Evolutionary conservation across 768 basidiomycete species (phyloP).

Genomic region (Tephrocybe sp.): DNA sequence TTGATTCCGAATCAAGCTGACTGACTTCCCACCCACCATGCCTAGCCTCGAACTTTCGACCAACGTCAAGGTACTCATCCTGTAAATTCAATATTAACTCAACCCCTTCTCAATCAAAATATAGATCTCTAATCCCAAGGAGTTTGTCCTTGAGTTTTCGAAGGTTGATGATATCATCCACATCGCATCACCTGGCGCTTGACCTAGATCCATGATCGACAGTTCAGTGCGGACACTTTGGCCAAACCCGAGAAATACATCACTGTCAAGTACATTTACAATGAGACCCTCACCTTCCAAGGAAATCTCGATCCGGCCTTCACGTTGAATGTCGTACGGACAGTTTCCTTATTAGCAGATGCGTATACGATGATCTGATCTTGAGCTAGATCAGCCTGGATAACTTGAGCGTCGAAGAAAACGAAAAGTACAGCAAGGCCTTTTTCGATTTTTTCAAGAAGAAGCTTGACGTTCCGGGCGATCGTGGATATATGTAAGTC

Average conservation of each 20-base stretch:
- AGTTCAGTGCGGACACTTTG: slow-evolving; percentile 56
- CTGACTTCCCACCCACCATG: too few species aligned
- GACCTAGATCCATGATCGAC: not conserved
- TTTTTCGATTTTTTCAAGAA: slow-evolving; percentile 56
- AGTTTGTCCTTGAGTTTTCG: slow-evolving; percentile 53
- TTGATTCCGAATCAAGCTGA: too few species aligned
- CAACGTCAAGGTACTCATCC: slow-evolving; percentile 38
- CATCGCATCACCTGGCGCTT: not conserved
- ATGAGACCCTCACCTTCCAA: slow-evolving; percentile 58
- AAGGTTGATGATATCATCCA: slow-evolving; percentile 36
- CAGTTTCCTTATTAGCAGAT: too few species aligned
- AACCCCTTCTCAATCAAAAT: not conserved
- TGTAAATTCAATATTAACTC: too few species aligned
- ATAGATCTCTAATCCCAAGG: slow-evolving; percentile 37
- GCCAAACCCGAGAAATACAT: slow-evolving; percentile 57
- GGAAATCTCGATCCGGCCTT: slow-evolving; percentile 71
- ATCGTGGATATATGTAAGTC: slow-evolving; percentile 65
- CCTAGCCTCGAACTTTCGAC: slow-evolving; percentile 43
- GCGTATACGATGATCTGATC: not conserved
- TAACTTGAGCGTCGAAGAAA: slow-evolving; percentile 47
- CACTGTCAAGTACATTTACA: slow-evolving; percentile 52
- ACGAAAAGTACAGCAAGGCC: slow-evolving; percentile 53
- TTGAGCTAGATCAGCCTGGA: slow-evolving; percentile 51
- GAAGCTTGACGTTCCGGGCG: slow-evolving; percentile 47
- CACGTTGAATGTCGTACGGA: slow-evolving; percentile 57